Conservation (phyloP, 2,329 filamentous ascomycete species). For the Claviceps digitariae region DNA sequence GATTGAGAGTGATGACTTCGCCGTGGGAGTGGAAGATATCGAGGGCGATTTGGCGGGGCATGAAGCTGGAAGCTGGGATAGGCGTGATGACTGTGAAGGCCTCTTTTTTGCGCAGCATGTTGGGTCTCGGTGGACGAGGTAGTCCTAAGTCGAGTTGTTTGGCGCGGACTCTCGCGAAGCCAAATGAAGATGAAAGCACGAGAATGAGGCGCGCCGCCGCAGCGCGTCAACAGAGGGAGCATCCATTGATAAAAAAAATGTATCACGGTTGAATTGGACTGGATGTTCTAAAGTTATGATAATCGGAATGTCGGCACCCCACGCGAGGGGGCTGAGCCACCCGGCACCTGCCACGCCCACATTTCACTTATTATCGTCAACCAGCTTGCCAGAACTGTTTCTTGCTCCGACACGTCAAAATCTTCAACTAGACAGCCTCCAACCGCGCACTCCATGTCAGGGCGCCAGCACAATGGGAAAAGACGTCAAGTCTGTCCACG, state of each 20-base stretch:
- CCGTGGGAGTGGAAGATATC: slow-evolving; percentile 59
- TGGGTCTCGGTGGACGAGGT: no score
- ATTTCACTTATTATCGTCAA: background rate
- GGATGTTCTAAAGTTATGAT: no score
- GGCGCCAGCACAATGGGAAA: no score
- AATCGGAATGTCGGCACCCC: background rate
- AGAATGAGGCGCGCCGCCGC: background rate
- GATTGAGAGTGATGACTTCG: slow-evolving; percentile 59
- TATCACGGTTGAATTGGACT: background rate
- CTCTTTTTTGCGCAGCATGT: slow-evolving; percentile 48
- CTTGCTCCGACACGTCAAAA: background rate
- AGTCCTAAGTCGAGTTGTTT: no score
- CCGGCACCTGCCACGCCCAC: background rate
- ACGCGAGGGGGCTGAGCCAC: background rate
- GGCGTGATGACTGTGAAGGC: slow-evolving; percentile 56
- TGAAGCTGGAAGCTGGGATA: slow-evolving; percentile 54
- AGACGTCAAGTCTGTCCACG: no score
- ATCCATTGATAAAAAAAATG: background rate
- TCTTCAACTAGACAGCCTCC: no score
- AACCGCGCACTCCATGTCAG: no score
- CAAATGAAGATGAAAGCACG: background rate
- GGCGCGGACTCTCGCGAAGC: background rate
- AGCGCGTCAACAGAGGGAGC: background rate
- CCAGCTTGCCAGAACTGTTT: background rate
- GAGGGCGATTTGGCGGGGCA: slow-evolving; percentile 57